These are phyloP conservation scores for Sparassis latifolia DNA, from an alignment of 1,284 basidiomycete genomes.

Conservation along the genomic window DNA sequence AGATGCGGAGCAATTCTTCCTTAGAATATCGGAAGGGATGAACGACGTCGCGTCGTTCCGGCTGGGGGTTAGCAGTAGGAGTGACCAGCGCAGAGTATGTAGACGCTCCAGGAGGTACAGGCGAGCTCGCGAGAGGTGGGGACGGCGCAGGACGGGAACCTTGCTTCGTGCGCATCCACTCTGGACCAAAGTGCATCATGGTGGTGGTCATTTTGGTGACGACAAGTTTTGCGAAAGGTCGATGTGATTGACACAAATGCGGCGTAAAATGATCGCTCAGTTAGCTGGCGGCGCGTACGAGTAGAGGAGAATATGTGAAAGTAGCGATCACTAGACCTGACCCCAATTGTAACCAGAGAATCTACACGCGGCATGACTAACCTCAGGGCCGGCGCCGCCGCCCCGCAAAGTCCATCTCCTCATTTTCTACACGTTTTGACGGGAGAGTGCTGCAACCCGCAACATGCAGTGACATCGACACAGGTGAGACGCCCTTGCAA, in stretches of 20 bases:
- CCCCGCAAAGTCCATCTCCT: background rate
- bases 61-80: constrained; percentile 41
- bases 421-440: background rate
- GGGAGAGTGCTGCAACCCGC: background rate
- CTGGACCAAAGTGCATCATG: constrained; percentile 81
- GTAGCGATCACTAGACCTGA: background rate
- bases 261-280: background rate
- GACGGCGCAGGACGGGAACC: constrained; percentile 50
- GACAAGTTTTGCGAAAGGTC: background rate
- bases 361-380: constrained; percentile 13
- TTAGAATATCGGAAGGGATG: constrained; percentile 84
- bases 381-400: constrained; percentile 21
- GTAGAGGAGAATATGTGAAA: constrained; percentile 16
- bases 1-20: constrained; percentile 81
- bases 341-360: too few species aligned
- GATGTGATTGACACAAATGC: background rate
- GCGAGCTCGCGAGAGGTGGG: constrained; percentile 40
- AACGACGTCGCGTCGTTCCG: constrained; percentile 52
- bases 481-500: too few species aligned
- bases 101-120: constrained; percentile 47
- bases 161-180: constrained; percentile 85
- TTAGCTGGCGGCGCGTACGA: background rate
- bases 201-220: constrained; percentile 54
- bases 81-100: constrained; percentile 78
- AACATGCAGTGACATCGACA: background rate